Evolutionary conservation across 345 rosid genomes (phyloP).

Genomic region (Salix caprea): DNA sequence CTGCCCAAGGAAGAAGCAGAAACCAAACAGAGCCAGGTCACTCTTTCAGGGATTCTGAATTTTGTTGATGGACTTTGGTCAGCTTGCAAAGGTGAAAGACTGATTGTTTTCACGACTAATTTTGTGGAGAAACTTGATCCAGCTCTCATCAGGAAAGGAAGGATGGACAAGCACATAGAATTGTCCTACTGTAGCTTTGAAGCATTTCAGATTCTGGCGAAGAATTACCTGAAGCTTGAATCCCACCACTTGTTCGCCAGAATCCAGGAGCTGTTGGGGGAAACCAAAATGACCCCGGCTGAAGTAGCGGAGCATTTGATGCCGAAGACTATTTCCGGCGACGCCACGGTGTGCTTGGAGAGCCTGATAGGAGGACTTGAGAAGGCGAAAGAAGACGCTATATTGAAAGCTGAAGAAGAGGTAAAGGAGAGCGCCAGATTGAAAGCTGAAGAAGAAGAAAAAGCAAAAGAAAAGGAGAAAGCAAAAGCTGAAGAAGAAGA

Average conservation of each 20-base stretch:
- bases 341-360: conserved; percentile 1
- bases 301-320: conserved; percentile 19
- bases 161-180: conserved; percentile 9
- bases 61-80: conserved; percentile 2
- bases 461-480: background rate
- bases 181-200: no score
- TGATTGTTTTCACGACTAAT: conserved; percentile 3
- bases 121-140: conserved; percentile 7
- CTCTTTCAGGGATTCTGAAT: conserved; percentile 7
- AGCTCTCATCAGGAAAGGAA: conserved; percentile 1
- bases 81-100: conserved; percentile 1
- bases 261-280: background rate
- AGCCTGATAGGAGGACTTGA: conserved; percentile 10
- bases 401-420: conserved; percentile 6
- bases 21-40: background rate
- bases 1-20: background rate
- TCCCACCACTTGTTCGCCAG: background rate
- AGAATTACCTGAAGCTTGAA: background rate
- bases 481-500: background rate
- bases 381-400: conserved; percentile 1
- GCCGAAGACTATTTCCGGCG: conserved; percentile 9
- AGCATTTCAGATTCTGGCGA: background rate
- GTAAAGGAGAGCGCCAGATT: background rate
- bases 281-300: conserved; percentile 8
- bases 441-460: background rate